Base-by-base conservation (phyloP, 352 stramenopile species). In the Pythium plurisporium region DNA sequence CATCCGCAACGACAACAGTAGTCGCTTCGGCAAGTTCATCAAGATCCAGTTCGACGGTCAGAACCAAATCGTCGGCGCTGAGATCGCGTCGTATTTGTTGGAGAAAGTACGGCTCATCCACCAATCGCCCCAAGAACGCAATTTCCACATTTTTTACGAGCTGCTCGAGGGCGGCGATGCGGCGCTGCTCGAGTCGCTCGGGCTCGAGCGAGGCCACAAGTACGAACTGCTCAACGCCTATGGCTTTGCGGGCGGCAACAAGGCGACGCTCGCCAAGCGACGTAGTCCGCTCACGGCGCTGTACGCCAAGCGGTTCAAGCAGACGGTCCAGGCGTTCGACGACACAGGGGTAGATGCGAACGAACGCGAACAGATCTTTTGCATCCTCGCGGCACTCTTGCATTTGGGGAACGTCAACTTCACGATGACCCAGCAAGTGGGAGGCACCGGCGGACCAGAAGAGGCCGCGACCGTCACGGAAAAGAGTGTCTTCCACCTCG, bases 321-420 rank as follows among this genome's bases (percentile, higher is more conserved):
- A 89, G 45, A 95, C 85, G 0, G 65, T 87, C 20, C 67, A 82
- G n/a, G 85, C 85, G 2, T 89, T 95, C 22, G 64, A 86, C 27
- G 82, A 91, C 48, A 92, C 79, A 3, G 85, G 85, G 3, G 76
- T 95, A 4, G 52, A 55, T 5, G 62, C 70, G 20, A 49, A 65
- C 15, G 81, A 95, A 46, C 65, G 65, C 17, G 46, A 62, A 5
- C 43, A 75, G 15, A 82, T 95, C 55, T 88, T 90, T 44, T 70
- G 76, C 27, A 84, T 95, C 51, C 50, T 95, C 4, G 86, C 83
- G n/a, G 96, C 91, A 17, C 70, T 99, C 46, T 51, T 99, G 47
- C 96, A 99, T 68, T 69, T 98, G 14, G 97, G 95, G 30, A 99
- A 99, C 59, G 78, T 99, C 11, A 86, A 87, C 23, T 98, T 98